A percentile compares a stretch with the other conserved stretches of the same genome.
phyloP scores from a whole-genome alignment of 2,329 filamentous ascomycete species.

The Knufia fluminis region DNA sequence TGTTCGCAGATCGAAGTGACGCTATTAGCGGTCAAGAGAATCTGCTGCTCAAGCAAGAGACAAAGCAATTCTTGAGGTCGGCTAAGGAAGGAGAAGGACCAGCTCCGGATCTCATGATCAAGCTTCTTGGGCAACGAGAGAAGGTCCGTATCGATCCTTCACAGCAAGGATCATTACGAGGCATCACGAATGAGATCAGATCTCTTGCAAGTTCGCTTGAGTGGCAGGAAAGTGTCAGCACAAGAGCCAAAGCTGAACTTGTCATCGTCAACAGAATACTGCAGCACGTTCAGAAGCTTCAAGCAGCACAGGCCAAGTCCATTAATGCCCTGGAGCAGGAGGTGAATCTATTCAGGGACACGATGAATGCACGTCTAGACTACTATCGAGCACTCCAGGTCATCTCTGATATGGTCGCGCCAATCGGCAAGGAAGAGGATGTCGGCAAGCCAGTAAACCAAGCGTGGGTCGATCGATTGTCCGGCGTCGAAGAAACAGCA shows the following conservation, averaged over 20 bases:
- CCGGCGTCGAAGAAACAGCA: conserved; percentile 43
- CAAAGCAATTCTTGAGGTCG: conserved; percentile 49
- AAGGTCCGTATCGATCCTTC: conserved; percentile 35
- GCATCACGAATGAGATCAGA: conserved; percentile 60
- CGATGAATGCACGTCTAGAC: conserved; percentile 78
- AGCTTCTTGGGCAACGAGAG: conserved; percentile 39
- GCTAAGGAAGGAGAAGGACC: conserved; percentile 60
- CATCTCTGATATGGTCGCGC: conserved; percentile 78
- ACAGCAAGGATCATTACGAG: conserved; percentile 57
- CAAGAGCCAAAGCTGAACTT: conserved; percentile 54
- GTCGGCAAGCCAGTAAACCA: conserved; percentile 49
- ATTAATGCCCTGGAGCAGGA: conserved; percentile 50
- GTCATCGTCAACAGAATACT: conserved; percentile 57
- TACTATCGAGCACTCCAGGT: conserved; percentile 86
- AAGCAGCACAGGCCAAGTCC: conserved; percentile 44
- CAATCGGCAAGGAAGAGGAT: conserved; percentile 54
- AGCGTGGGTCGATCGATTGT: conserved; percentile 34
- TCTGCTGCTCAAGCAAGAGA: conserved; percentile 63
- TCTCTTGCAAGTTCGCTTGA: conserved; percentile 52
- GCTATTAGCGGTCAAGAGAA: conserved; percentile 71
- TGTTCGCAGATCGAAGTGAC: conserved; percentile 69
- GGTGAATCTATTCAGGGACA: conserved; percentile 62
- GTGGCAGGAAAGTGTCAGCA: conserved; percentile 46
- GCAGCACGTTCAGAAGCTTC: conserved; percentile 46
- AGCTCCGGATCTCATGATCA: conserved; percentile 54